These are phyloP conservation scores for Mrakia gelida DNA, from an alignment of 768 basidiomycete species.

Conservation along the genomic window DNA sequence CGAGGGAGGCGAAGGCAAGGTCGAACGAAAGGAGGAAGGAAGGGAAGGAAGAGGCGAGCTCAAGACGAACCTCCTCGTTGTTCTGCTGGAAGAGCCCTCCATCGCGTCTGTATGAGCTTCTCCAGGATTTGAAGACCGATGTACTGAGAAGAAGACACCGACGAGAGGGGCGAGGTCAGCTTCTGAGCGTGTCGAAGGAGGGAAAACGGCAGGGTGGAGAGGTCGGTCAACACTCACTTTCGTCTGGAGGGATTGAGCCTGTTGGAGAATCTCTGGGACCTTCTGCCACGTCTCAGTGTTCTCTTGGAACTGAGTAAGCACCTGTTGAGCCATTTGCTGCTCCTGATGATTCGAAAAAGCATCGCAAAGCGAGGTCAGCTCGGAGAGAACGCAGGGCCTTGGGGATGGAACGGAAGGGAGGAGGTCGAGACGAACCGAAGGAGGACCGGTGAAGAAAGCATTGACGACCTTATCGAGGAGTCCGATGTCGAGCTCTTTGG, in stretches of 20 bases:
- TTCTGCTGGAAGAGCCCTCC: constrained; percentile 91
- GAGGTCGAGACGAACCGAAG: constrained; percentile 58
- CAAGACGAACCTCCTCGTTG: constrained; percentile 71
- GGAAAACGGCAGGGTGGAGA: not conserved
- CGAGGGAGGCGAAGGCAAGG: not conserved
- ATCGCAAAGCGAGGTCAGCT: constrained; percentile 12
- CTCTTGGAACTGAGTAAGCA: constrained; percentile 93
- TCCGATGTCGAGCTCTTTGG: constrained; percentile 83
- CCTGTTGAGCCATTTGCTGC: constrained; percentile 93
- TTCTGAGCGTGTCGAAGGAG: not conserved
- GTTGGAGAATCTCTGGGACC: constrained; percentile 88
- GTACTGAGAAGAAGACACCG: constrained; percentile 56
- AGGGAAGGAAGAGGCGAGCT: not conserved
- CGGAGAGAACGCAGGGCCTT: not conserved
- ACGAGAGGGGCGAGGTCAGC: not conserved
- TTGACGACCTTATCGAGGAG: constrained; percentile 91
- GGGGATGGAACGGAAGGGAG: not conserved
- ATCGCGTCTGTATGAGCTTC: constrained; percentile 86
- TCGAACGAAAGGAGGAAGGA: not conserved
- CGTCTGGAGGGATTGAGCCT: constrained; percentile 74
- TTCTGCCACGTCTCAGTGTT: constrained; percentile 94
- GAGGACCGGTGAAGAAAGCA: constrained; percentile 77
- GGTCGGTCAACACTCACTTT: constrained; percentile 48
- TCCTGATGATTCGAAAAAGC: constrained; percentile 41
- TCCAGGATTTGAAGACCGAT: constrained; percentile 96